These are phyloP conservation scores for Populus tomentosa DNA, from an alignment of 441 rosid species.

Conservation along the genomic window DNA sequence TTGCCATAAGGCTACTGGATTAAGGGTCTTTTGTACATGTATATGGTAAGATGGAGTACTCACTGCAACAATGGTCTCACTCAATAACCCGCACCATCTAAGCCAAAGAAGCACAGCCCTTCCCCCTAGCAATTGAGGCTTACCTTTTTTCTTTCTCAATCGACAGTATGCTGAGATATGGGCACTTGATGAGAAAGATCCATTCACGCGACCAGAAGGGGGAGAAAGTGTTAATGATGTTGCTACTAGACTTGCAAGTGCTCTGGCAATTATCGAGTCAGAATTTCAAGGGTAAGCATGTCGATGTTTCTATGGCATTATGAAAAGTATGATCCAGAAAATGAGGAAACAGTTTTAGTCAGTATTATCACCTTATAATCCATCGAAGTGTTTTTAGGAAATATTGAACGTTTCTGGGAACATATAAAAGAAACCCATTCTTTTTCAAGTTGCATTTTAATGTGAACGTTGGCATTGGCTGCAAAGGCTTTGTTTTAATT, in stretches of 20 bases:
- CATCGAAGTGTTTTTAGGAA: not conserved
- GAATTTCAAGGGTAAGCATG: slow-evolving; percentile 57
- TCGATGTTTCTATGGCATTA: slow-evolving; percentile 3
- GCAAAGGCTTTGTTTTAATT: not conserved
- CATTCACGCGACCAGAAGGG: slow-evolving; percentile 59
- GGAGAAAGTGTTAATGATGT: slow-evolving; percentile 94
- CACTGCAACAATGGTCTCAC: not conserved
- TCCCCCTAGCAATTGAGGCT: not conserved
- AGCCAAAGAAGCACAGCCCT: not conserved
- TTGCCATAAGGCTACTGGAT: not conserved
- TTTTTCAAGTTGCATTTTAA: not conserved
- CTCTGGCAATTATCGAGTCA: slow-evolving; percentile 51
- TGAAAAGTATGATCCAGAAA: not conserved
- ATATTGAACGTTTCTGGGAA: not conserved
- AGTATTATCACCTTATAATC: not conserved
- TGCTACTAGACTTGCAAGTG: slow-evolving; percentile 59
- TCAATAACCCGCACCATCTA: not conserved
- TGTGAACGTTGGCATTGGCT: not conserved
- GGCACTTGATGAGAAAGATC: slow-evolving; percentile 86
- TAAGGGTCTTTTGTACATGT: not conserved
- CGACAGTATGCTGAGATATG: slow-evolving; percentile 75
- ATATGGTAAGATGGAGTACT: not conserved
- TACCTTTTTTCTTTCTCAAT: not conserved
- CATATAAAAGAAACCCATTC: not conserved
- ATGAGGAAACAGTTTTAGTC: not conserved